Evolutionary conservation across 1,284 basidiomycete genomes (phyloP).

Genomic region (Erythrobasidium hasegawianum): DNA sequence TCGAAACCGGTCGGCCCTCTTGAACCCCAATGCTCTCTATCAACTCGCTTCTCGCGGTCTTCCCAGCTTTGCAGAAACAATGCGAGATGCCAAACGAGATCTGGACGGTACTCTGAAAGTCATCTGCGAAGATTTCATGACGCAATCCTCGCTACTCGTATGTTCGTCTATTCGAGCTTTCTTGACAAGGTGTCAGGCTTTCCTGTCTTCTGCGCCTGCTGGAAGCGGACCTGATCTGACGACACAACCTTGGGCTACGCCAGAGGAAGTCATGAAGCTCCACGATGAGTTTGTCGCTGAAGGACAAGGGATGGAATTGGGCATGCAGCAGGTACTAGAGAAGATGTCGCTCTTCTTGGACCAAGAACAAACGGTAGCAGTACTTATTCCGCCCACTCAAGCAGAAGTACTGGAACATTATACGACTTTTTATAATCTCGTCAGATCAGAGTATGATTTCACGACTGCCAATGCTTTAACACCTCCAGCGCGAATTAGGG

Average conservation of each 20-base stretch:
- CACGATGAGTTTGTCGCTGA: conserved; percentile 39
- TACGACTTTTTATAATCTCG: conserved; percentile 60
- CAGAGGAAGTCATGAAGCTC: conserved; percentile 46
- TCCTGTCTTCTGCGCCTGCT: conserved; percentile 46
- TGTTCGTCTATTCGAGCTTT: conserved; percentile 60
- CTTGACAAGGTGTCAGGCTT: conserved; percentile 55
- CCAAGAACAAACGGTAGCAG: conserved; percentile 69
- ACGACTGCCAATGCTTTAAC: conserved; percentile 49
- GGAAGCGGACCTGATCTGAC: conserved; percentile 51
- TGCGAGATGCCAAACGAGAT: conserved; percentile 57
- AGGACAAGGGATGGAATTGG: conserved; percentile 27
- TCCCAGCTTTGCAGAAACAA: conserved; percentile 43
- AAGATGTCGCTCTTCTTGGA: conserved; percentile 60
- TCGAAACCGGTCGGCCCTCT: conserved; percentile 38
- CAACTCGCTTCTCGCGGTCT: conserved; percentile 37
- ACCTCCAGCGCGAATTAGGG: conserved; percentile 49
- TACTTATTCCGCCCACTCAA: conserved; percentile 70
- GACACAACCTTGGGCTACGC: conserved; percentile 54
- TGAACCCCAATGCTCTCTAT: conserved; percentile 42
- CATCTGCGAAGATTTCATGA: conserved; percentile 76
- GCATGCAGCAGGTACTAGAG: conserved; percentile 22
- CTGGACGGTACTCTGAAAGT: conserved; percentile 76
- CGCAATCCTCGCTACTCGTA: conserved; percentile 57
- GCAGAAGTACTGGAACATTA: conserved; percentile 70
- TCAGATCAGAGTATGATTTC: conserved; percentile 53